Conservation (phyloP, 441 rosid species). For the Eruca vesicaria region DNA sequence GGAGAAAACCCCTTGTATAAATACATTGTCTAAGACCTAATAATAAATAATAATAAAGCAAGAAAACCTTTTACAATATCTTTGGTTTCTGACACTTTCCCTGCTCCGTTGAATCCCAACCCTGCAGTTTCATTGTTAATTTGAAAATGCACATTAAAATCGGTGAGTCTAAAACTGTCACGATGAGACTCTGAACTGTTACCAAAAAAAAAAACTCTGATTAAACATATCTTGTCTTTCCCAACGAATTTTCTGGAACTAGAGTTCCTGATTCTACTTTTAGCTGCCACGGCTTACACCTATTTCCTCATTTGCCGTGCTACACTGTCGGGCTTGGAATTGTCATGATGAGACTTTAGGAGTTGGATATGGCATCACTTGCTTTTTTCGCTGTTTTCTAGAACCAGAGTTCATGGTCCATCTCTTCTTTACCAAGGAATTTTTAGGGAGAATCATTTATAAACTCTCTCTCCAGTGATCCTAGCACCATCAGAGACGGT, state of each 20-base stretch:
- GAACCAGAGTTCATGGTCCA: not conserved
- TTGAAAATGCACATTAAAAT: too few species aligned
- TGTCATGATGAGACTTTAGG: not conserved
- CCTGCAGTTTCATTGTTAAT: too few species aligned
- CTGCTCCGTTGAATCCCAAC: too few species aligned
- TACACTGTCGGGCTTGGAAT: not conserved
- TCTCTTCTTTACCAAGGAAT: not conserved
- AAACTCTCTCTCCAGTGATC: too few species aligned
- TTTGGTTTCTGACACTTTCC: too few species aligned
- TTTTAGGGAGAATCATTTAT: not conserved
- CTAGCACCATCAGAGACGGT: too few species aligned
- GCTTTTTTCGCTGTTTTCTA: not conserved
- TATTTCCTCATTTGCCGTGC: not conserved
- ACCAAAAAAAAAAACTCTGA: too few species aligned
- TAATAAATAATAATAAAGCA: too few species aligned
- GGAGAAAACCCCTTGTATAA: too few species aligned
- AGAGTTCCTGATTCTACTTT: not conserved
- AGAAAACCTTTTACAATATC: too few species aligned
- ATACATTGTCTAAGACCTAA: too few species aligned
- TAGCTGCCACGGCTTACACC: not conserved
- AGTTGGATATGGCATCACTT: not conserved
- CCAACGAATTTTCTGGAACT: not conserved
- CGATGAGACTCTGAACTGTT: not conserved
- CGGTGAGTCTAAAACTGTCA: not conserved
- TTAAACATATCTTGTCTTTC: not conserved